These are phyloP conservation scores for Parathielavia appendiculata DNA, from an alignment of 495 filamentous ascomycete genomes.

Conservation along the genomic window DNA sequence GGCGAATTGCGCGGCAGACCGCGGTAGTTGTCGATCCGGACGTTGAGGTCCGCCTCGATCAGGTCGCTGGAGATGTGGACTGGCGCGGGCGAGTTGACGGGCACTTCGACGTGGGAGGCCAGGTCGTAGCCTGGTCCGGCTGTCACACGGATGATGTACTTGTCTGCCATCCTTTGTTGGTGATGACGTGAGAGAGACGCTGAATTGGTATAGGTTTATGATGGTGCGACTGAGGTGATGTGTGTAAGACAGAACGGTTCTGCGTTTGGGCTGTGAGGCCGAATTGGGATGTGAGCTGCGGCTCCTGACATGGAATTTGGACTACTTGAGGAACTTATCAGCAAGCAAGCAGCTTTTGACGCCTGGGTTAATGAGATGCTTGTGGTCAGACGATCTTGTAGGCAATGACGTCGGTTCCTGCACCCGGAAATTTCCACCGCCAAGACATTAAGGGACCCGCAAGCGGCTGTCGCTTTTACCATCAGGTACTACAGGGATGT, in stretches of 20 bases:
- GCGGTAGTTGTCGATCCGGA: slow-evolving; percentile 58
- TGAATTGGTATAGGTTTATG: not conserved
- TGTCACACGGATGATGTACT: slow-evolving; percentile 66
- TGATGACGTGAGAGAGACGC: not conserved
- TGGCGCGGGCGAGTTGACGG: slow-evolving; percentile 61
- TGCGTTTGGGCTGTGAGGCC: too few species aligned
- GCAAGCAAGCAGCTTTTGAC: too few species aligned
- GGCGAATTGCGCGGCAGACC: slow-evolving; percentile 58
- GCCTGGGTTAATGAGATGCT: too few species aligned
- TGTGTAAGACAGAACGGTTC: too few species aligned
- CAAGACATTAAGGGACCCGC: not conserved
- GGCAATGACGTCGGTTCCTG: slow-evolving; percentile 10
- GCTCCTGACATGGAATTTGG: too few species aligned
- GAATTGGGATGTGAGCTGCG: too few species aligned
- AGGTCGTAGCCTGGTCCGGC: slow-evolving; percentile 69
- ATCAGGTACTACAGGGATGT: not conserved
- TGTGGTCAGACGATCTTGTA: too few species aligned
- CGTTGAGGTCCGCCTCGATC: slow-evolving; percentile 57
- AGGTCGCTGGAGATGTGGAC: slow-evolving; percentile 55
- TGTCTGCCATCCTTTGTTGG: slow-evolving; percentile 47
- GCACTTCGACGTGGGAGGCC: slow-evolving; percentile 58
- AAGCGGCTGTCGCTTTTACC: not conserved
- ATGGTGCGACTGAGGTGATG: too few species aligned
- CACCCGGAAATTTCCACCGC: not conserved
- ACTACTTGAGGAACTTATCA: too few species aligned